Percentiles rank a stretch among this genome's conserved stretches.
Evolutionary conservation across 202 grass and related monocot species (phyloP).

Genomic region (Saccharum hybrid): DNA sequence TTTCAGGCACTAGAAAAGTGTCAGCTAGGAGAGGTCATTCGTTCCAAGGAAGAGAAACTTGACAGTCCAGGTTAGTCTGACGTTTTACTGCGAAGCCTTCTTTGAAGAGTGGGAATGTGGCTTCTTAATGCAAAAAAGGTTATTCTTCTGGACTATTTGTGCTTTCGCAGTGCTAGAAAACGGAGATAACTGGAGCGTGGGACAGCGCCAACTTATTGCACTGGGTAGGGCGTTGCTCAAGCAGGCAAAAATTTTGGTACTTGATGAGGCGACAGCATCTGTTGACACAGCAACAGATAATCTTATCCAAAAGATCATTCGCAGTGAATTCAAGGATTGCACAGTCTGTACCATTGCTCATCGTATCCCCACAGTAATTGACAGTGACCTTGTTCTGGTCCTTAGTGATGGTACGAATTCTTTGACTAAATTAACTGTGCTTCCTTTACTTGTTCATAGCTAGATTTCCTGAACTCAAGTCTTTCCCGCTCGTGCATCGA

Average conservation of each 20-base stretch:
- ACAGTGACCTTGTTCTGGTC: slow-evolving; percentile 95
- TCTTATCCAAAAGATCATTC: slow-evolving; percentile 97
- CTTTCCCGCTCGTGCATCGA: neutral
- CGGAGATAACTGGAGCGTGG: slow-evolving; percentile 99
- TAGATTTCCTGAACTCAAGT: neutral
- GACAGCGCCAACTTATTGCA: slow-evolving; percentile 94
- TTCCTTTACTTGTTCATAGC: neutral
- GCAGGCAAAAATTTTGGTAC: slow-evolving; percentile 89
- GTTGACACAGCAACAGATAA: slow-evolving; percentile 98
- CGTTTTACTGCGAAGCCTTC: slow-evolving; percentile 21
- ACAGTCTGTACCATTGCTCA: slow-evolving; percentile 99
- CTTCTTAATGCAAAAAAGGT: slow-evolving; percentile 14
- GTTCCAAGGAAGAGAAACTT: slow-evolving; percentile 76
- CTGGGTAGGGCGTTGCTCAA: slow-evolving; percentile 90
- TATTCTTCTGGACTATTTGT: slow-evolving; percentile 25
- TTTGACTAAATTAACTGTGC: slow-evolving; percentile 15
- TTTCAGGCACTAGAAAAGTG: slow-evolving; percentile 93
- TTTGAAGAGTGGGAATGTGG: neutral
- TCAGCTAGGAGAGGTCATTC: slow-evolving; percentile 90
- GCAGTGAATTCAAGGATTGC: slow-evolving; percentile 91
- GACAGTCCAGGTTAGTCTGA: slow-evolving; percentile 78
- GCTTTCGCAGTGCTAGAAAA: slow-evolving; percentile 84
- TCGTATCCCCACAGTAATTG: slow-evolving; percentile 95
- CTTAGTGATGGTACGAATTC: slow-evolving; percentile 75
- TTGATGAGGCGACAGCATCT: slow-evolving; percentile 97